Evolutionary conservation across 306 rosid species (phyloP), one percentile per base, ranked within the genome.

Genomic region (Casuarina cunninghamiana): DNA sequence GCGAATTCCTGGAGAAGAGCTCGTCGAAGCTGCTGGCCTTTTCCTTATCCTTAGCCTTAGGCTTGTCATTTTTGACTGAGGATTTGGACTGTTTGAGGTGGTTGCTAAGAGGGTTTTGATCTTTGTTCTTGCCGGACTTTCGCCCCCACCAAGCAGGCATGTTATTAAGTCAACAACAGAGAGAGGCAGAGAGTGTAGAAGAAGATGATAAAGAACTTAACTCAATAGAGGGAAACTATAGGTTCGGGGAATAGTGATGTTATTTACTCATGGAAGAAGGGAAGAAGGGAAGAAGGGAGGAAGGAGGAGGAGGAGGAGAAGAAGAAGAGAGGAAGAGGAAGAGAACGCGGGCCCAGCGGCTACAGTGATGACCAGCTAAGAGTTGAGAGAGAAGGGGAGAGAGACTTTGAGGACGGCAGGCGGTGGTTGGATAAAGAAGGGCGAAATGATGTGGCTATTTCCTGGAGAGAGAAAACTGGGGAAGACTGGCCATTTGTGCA

Each of bases 121-220:
- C 86, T 50, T 89, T 94, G 84, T 61, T 86, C 89, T 88, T 94
- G 74, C 85, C 43, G 16, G 90, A 84, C 76, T 89, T 94, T 53
- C 71, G 90, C 51, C 70, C 84, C 98, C 98, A 94, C 97, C 98
- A 92, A 73, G 88, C 90, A 73, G 97, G 97, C 98, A 94, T 92
- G 82, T 79, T 53, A 17, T 45, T 3, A 12, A 46, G 35, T 12
- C 45, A 79, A 15, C 15, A 37, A 6, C 13, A 38, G 17, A 6
- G 5, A 48, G 21, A 66, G 38, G 5, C 4, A 21, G 44, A 68
- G 7, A 4, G 79, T 44, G 12, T 43, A 15, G 73, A 43, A 78
- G 62, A 12, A 53, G 65, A 57, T 73, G 7, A 46, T 16, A 21
- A 3, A 39, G 32, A 26, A 26, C 32, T 26, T 26, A 26, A n/a